Base-by-base conservation (phyloP, 2,329 filamentous ascomycete genomes). In the Rachicladosporium sp. region DNA sequence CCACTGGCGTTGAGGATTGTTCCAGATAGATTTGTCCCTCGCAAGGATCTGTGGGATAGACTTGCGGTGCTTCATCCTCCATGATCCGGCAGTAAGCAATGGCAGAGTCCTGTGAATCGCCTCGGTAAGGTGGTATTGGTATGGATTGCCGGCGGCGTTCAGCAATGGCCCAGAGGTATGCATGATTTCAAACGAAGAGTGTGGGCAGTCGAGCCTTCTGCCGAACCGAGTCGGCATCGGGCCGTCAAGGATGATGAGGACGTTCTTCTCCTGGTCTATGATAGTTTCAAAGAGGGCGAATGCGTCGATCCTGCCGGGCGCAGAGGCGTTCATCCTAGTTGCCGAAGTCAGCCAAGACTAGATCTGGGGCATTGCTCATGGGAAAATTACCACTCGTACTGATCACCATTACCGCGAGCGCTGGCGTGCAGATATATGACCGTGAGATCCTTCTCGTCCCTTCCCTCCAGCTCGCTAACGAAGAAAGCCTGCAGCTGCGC, bases 241-340 rank as follows among this genome's bases (percentile, higher is more conserved):
- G 10, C 35, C 33, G 31, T 42, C 35, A 10, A 38, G 12, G 13
- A 42, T 33, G 9, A 37, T n/a, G 10, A 31, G 13, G 27, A 21
- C 30, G 13, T 42, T 31, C 2, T 32, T 4, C 3, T 11, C 4
- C 2, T 29, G 30, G 1, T 6, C 11, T 19, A 31, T 35, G 10
- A 21, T 31, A 10, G 10, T n/a, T 15, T 10, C 1, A 8, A 42
- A 33, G 9, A 38, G 21, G 10, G 37, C 10, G 29, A 21, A 15
- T 4, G 40, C 40, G 12, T 42, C 34, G 31, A 42, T 38, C 4
- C 5, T 30, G 10, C 23, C 2, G 6, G 27, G 10, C 13, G n/a
- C 4, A 35, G 33, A 4, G 31, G 32, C 8, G 10, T 21, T n/a
- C 21, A 23, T 37, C 33, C 33, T 10, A 13, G 29, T 9, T 7